Base-by-base conservation (phyloP, 257 asterid genomes). In the Jacaranda mimosifolia region DNA sequence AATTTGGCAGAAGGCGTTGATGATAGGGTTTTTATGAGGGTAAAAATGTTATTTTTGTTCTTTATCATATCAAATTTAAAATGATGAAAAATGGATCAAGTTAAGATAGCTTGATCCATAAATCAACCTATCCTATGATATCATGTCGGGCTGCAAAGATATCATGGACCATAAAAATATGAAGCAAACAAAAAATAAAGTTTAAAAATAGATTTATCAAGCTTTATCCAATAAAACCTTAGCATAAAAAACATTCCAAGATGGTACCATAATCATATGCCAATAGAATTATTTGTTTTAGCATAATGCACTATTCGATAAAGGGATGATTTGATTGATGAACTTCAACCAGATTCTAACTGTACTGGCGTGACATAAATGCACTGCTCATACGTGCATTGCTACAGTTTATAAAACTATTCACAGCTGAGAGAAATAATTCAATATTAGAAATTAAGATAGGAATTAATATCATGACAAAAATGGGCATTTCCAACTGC, bases 311-410 rank as follows among this genome's bases (percentile, higher is more conserved):
- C 18, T 39, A 58, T 26, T 35, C 5, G 35, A 58, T 35, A 63
- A 56, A 70, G 45, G 46, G 43, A 17, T 64, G 68, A 53, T 63
- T 79, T 56, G 77, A 69, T 60, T 21, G 73, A 62, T 36, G 63
- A 68, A 17, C 35, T 62, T 68, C 77, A 51, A 74, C 76, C 57
- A 38, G 26, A 58, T 63, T 64, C 65, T 45, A 66, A 79, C 68
- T 53, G 52, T 63, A 62, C 77, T 21, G 77, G 4, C 52, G 9
- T 51, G 46, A 63, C 21, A 52, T 45, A 57, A 77, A 18, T 19
- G 56, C 68, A 6, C 81, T 69, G 80, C 80, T 77, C 32, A 19
- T 63, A 18, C 5, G 49, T 59, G 43, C 52, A 45, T 66, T 67
- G 19, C 35, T 68, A 57, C 70, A 68, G 12, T 21, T 21, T 42